Evolutionary conservation across 257 asterid species (phyloP), one percentile per base, ranked within the genome.

Genomic region (Penstemon newberryi): DNA sequence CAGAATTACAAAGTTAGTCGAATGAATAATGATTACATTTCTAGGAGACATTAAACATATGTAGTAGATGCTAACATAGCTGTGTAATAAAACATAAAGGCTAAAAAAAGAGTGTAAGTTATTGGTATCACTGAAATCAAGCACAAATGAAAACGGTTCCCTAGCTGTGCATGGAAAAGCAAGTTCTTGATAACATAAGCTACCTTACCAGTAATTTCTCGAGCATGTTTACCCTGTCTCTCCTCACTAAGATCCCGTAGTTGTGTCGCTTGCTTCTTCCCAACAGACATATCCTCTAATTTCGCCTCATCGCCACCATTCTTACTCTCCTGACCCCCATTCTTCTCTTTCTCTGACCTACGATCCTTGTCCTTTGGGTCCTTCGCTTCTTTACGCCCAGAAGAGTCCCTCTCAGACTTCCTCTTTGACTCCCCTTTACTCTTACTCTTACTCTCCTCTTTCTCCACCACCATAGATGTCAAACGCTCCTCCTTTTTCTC

Each of bases 151-250:
- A 47, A 11, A 77, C 19, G 70, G 12, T 42, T 42, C 4, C 56
- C 45, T 37, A 70, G 38, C 49, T 43, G 46, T 18, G 56, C 37
- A 73, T 19, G 54, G 45, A 1, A 74, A 74, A 12, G 33, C 38
- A 60, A 33, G 7, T 56, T 50, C 62, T 61, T 25, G 33, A 25
- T 25, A 25, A 25, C 33, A 25, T 54, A 76, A 82, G 89, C 75
- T 77, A 88, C 81, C 90, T 84, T 84, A 93, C 99, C 97, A 63
- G 89, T 71, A 83, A 77, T 84, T 76, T 91, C 93, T 79, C 87
- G 83, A 46, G 83, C 67, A 45, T 85, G 87, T 82, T 87, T 94
- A 61, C 80, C 79, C 70, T 74, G 94, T 71, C 79, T 84, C 68
- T 89, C 97, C 68, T 87, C 89, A 64, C 70, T 71, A 63, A 78